These are phyloP conservation scores for Trichoderma breve DNA, from an alignment of 2,329 filamentous ascomycete species.

Conservation along the genomic window DNA sequence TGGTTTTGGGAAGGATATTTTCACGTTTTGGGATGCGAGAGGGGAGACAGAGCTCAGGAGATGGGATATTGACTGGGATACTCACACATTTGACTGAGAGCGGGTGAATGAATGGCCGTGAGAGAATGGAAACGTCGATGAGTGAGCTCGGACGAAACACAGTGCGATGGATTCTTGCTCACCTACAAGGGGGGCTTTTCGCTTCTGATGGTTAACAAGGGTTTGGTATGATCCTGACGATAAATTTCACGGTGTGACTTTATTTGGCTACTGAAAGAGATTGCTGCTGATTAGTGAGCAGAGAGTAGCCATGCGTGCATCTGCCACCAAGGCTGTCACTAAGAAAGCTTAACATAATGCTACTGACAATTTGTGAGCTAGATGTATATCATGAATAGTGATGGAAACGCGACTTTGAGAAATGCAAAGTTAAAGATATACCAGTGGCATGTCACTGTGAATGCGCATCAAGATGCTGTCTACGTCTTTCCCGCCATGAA, in stretches of 20 bases:
- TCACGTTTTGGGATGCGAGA: neutral
- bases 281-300: neutral
- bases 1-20: neutral
- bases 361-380: neutral
- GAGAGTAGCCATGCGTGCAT: neutral
- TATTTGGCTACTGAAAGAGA: neutral
- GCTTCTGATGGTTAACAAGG: neutral
- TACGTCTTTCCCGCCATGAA: neutral
- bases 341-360: neutral
- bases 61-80: no score
- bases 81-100: neutral
- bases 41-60: neutral
- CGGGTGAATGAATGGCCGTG: neutral
- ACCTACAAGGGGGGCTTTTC: neutral
- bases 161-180: neutral
- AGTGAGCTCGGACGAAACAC: neutral
- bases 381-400: neutral
- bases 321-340: neutral
- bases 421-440: no score
- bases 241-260: neutral
- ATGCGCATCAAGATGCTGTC: neutral
- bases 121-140: neutral
- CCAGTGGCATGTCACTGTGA: no score
- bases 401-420: neutral
- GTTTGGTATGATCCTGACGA: neutral